Evolutionary conservation across 371 early-diverging fungal genomes (phyloP).

Genomic region (Capniomyces stellatus): DNA sequence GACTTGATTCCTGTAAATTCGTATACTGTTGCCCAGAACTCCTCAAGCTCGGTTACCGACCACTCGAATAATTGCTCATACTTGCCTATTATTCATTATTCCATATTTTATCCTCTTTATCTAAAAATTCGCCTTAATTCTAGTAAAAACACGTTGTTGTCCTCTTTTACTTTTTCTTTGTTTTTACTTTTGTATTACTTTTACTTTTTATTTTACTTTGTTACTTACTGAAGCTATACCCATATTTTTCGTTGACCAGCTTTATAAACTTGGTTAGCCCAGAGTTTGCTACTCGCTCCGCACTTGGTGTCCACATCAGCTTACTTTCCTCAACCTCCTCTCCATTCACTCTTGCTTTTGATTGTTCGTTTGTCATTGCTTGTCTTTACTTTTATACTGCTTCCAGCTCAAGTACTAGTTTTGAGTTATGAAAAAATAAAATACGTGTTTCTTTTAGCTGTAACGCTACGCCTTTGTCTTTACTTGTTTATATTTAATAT

Average conservation of each 20-base stretch:
- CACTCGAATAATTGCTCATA: slow-evolving; percentile 62
- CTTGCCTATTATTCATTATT: slow-evolving; percentile 13
- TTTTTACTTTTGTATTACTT: too few relatives aligned
- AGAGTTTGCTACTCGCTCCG: background rate
- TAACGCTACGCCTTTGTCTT: background rate
- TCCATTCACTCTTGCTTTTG: background rate
- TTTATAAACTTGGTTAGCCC: background rate
- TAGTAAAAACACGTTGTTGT: too few relatives aligned
- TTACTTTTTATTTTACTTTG: too few relatives aligned
- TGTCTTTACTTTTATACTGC: too few relatives aligned
- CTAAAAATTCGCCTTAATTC: too few relatives aligned
- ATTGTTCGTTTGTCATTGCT: background rate
- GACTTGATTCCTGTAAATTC: slow-evolving; percentile 51
- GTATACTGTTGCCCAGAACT: slow-evolving; percentile 84
- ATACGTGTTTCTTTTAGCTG: too few relatives aligned
- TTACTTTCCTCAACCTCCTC: too few relatives aligned
- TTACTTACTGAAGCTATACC: background rate
- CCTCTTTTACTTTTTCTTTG: too few relatives aligned
- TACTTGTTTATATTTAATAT: background rate
- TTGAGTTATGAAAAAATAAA: too few relatives aligned
- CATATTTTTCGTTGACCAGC: background rate
- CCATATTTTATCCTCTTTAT: too few relatives aligned
- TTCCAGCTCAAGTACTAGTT: too few relatives aligned
- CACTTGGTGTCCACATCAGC: background rate
- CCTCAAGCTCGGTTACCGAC: slow-evolving; percentile 48